Base-by-base conservation (phyloP, 768 basidiomycete species). In the Auriscalpium microsporum region DNA sequence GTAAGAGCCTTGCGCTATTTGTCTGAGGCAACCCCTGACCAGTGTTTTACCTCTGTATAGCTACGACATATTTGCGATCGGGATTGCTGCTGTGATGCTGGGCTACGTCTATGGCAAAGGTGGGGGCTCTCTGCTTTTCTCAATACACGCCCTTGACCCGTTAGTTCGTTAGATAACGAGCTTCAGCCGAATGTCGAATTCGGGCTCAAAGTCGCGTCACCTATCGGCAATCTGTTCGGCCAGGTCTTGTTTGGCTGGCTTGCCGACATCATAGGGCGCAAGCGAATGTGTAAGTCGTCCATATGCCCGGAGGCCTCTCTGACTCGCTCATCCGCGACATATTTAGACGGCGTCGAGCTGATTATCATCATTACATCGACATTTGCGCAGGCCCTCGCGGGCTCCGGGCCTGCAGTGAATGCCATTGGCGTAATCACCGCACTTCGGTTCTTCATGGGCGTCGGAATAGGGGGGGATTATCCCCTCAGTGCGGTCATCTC, bases 381-480 rank as follows among this genome's bases (percentile, higher is more conserved):
- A 0, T 89, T 92, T 58, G 89, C 75, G 4, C 90, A 92, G 63
- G 87, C 90, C 13, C 69, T 94, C 17, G 80, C 84, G 17, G 90
- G 86, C 33, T 70, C 73, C 40, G 83, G 78, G 7, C 79, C 80
- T 38, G 85, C 82, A 8, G 79, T 91, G 50, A 73, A 73, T 61
- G 83, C 93, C 63, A 76, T 91, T 56, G 90, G 86, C 60, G 84
- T 79, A 19, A 72, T 94, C 52, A 75, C 93, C 56, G 79, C 86
- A 49, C 94, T 91, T 91, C 82, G 92, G 10, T 88, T 90, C 72
- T 80, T 83, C 1, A 82, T 82, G 79, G 89, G 89, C 0, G 68
- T 92, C 3, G 91, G 92, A 5, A 88, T 94, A 16, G 92, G 91
- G 4, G 92, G 92, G 14, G 92, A 94, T 62, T 94, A 94, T 66